Conservation (phyloP, 306 rosid genomes). For the Senna tora region DNA sequence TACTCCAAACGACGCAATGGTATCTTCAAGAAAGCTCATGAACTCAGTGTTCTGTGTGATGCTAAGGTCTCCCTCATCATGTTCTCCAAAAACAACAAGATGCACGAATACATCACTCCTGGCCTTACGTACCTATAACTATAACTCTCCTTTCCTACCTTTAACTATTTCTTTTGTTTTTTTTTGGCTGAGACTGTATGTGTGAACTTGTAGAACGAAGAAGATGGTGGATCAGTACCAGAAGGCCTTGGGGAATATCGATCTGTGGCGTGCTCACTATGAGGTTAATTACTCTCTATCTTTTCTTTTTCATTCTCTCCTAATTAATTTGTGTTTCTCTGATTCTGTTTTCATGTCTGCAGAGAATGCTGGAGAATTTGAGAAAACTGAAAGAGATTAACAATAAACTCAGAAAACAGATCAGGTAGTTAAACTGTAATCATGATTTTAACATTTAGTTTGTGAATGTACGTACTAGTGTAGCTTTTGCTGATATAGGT, state of each 20-base stretch:
- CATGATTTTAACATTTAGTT: no score
- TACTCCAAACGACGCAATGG: slow-evolving; percentile 83
- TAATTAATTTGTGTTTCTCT: not conserved
- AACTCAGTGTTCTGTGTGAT: slow-evolving; percentile 85
- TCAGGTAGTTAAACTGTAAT: slow-evolving; percentile 49
- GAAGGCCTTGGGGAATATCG: slow-evolving; percentile 49
- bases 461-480: no score
- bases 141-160: not conserved
- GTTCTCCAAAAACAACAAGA: slow-evolving; percentile 62
- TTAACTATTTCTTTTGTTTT: not conserved
- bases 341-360: slow-evolving; percentile 25
- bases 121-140: slow-evolving; percentile 45
- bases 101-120: slow-evolving; percentile 72
- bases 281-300: slow-evolving; percentile 52
- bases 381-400: slow-evolving; percentile 66
- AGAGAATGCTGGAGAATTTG: slow-evolving; percentile 71
- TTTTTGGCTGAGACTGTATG: no score
- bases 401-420: slow-evolving; percentile 65
- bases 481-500: not conserved
- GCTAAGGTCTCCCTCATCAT: slow-evolving; percentile 83
- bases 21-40: slow-evolving; percentile 84
- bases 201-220: slow-evolving; percentile 54
- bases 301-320: not conserved
- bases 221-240: slow-evolving; percentile 70
- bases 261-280: slow-evolving; percentile 75